A percentile compares a stretch with the other conserved stretches of the same genome.
Conservation (phyloP, 75 land plant species). For the Azolla pinnata region DNA sequence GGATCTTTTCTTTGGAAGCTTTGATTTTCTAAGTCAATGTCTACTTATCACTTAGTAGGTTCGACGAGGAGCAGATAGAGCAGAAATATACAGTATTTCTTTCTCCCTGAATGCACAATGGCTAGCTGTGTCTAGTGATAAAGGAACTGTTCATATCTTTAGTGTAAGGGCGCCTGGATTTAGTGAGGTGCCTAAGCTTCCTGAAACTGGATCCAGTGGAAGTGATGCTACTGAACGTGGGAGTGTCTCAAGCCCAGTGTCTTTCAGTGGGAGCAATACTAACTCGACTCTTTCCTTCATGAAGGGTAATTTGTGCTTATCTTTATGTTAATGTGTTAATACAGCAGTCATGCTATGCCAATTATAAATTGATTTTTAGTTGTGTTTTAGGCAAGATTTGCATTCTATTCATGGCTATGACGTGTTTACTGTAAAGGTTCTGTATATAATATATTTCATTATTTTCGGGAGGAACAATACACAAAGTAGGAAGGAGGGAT, state of each 20-base stretch:
- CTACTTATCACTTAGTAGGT: conserved; percentile 39
- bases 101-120: conserved; percentile 68
- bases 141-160: conserved; percentile 84
- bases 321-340: too few species aligned
- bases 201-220: neutral
- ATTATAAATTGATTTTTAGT: too few species aligned
- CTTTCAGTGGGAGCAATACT: conserved; percentile 26
- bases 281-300: conserved; percentile 60
- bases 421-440: too few species aligned
- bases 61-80: conserved; percentile 75
- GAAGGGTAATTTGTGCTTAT: conserved; percentile 43
- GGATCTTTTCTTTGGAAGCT: neutral
- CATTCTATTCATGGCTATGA: too few species aligned
- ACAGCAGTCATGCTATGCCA: too few species aligned
- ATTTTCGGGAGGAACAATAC: too few species aligned
- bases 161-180: conserved; percentile 30
- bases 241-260: neutral
- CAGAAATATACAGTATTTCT: conserved; percentile 74
- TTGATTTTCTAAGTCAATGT: too few species aligned
- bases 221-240: conserved; percentile 2
- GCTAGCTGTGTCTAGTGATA: conserved; percentile 85
- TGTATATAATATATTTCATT: too few species aligned
- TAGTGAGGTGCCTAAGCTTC: neutral
- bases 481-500: too few species aligned
- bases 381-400: too few species aligned